phyloP scores from a whole-genome alignment of 192 early-diverging fungal species.

The Diversispora epigaea region DNA sequence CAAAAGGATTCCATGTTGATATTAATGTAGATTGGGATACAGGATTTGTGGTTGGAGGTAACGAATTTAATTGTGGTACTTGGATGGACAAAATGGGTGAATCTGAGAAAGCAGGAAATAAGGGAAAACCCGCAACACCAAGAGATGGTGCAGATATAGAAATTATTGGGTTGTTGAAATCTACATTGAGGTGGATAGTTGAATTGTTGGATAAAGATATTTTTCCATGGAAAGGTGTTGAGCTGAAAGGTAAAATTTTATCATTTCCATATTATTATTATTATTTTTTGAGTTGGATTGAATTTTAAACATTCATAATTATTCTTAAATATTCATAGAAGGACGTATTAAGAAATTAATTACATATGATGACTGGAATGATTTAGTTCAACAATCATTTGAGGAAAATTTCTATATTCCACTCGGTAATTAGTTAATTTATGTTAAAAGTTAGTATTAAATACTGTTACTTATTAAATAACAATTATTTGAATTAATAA shows the following conservation, averaged over 20 bases:
- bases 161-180: slow-evolving; percentile 88
- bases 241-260: slow-evolving; percentile 38
- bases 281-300: not conserved
- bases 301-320: not conserved
- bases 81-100: slow-evolving; percentile 99
- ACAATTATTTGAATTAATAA: slow-evolving; percentile 20
- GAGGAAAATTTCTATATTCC: slow-evolving; percentile 92
- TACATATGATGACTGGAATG: slow-evolving; percentile 75
- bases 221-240: slow-evolving; percentile 52
- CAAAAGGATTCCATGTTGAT: slow-evolving; percentile 85
- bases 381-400: slow-evolving; percentile 76
- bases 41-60: slow-evolving; percentile 88
- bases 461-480: not conserved
- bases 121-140: slow-evolving; percentile 89
- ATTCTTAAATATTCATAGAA: slow-evolving; percentile 17
- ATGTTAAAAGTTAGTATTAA: not conserved
- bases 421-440: slow-evolving; percentile 43
- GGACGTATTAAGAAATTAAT: slow-evolving; percentile 46
- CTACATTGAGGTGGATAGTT: slow-evolving; percentile 79
- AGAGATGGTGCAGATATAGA: slow-evolving; percentile 91
- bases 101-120: slow-evolving; percentile 88
- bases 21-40: slow-evolving; percentile 72
- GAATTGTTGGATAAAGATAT: slow-evolving; percentile 45
- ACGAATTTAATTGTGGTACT: slow-evolving; percentile 91
- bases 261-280: not conserved